phyloP scores from a whole-genome alignment of 768 basidiomycete genomes.

The Termitomyces sp. region DNA sequence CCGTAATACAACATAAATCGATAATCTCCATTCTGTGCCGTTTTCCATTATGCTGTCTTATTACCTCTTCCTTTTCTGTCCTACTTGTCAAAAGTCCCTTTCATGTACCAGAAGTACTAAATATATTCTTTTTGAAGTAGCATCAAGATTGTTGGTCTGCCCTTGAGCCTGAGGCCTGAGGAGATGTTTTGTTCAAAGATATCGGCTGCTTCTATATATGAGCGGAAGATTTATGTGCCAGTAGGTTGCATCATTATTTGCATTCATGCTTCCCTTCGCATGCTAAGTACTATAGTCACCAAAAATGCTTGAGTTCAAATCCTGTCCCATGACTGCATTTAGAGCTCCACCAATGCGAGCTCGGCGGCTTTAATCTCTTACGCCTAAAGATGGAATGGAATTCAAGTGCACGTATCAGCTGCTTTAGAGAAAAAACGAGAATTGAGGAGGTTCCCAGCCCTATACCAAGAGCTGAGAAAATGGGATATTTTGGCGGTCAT shows the following conservation, averaged over 20 bases:
- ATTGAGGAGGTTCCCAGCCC: too few species aligned
- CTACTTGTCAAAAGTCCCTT: neutral
- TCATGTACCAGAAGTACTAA: neutral
- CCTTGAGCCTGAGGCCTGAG: neutral
- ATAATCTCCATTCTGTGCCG: neutral
- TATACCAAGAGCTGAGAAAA: too few species aligned
- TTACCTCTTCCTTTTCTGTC: neutral
- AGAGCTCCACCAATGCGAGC: too few species aligned
- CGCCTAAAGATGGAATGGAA: too few species aligned
- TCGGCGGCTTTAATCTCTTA: too few species aligned
- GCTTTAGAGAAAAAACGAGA: slow-evolving; percentile 28
- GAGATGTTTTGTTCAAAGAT: neutral
- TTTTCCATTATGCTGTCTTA: slow-evolving; percentile 3
- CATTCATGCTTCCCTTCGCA: neutral
- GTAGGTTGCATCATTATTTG: neutral
- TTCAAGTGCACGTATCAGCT: slow-evolving; percentile 18
- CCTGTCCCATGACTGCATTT: too few species aligned
- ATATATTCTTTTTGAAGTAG: neutral
- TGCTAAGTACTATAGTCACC: neutral
- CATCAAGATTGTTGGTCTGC: neutral
- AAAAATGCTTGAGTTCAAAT: neutral
- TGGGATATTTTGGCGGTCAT: too few species aligned
- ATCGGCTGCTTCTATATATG: neutral
- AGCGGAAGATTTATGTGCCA: neutral
- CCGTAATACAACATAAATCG: slow-evolving; percentile 5